Base-by-base conservation (phyloP, 1,284 basidiomycete genomes). In the Testicularia cyperi region DNA sequence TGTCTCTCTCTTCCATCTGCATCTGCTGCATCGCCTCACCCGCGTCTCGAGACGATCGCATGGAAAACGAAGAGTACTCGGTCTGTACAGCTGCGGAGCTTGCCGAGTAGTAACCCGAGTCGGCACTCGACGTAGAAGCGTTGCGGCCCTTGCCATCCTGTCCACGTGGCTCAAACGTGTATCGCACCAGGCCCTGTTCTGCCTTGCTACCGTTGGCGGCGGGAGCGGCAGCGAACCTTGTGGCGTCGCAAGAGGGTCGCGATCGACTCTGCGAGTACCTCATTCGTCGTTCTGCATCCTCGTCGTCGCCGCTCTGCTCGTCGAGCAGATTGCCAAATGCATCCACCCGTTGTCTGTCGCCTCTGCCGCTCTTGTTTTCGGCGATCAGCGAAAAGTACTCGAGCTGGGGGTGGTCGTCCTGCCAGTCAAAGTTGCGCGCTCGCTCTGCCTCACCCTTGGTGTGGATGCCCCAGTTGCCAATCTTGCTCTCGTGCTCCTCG, bases 341-440 rank as follows among this genome's bases (percentile, higher is more conserved):
- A 29, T 42, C 25, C n/a, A 44, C 30, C 12, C 33, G 33, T 18
- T 9, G 30, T 19, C 13, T n/a, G n/a, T n/a, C n/a, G n/a, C n/a
- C n/a, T n/a, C n/a, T n/a, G n/a, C n/a, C n/a, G 9, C 35, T 16
- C 4, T 16, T n/a, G 10, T 25, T 42, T 38, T 65, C 52, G 1
- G 21, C 6, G 2, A 56, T 12, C 13, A 56, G 21, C 2, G 35
- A 20, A 38, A 58, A 65, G 25, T 56, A 49, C 16, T 56, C 16
- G 24, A 65, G 28, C 38, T 65, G 61, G 22, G 53, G 47, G 40
- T 45, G 19, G 21, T 51, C 51, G 19, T 71, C 64, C 10, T 38
- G 45, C 69, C 69, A 71, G 19, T 55, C 51, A 38, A 71, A 71
- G 16, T 44, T 31, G n/a, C 69, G 39, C 10, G 55, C 67, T n/a